These are phyloP conservation scores for Malassezia arunalokei DNA, from an alignment of 1,284 basidiomycete species.

Conservation along the genomic window DNA sequence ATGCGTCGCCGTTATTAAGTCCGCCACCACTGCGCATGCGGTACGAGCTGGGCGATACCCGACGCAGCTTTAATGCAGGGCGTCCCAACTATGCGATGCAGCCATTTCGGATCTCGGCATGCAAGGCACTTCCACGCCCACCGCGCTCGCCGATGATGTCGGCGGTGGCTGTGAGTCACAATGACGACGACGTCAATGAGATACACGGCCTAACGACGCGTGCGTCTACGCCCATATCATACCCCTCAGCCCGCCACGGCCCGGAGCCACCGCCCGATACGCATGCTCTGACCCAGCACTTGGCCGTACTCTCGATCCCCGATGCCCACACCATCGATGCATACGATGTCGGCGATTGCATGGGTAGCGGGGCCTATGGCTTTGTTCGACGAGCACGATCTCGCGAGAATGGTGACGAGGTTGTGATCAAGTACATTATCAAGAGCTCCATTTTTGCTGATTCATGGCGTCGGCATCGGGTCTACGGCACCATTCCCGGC, in stretches of 20 bases:
- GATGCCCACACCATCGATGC: slow-evolving; percentile 20
- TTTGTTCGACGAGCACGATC: slow-evolving; percentile 73
- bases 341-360: slow-evolving; percentile 33
- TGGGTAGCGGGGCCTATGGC: slow-evolving; percentile 83
- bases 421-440: slow-evolving; percentile 96
- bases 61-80: neutral
- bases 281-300: neutral
- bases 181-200: slow-evolving; percentile 6
- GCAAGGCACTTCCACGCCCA: slow-evolving; percentile 4
- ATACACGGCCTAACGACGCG: slow-evolving; percentile 12
- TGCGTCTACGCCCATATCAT: neutral
- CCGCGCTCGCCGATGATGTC: slow-evolving; percentile 4
- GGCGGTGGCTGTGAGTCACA: neutral
- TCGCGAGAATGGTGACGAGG: slow-evolving; percentile 48
- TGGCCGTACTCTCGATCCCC: neutral
- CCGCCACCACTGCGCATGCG: neutral
- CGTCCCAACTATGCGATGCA: neutral
- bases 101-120: neutral
- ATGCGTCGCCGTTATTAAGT: neutral
- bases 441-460: slow-evolving; percentile 95
- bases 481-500: slow-evolving; percentile 89
- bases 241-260: neutral
- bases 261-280: neutral
- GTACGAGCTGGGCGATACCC: neutral
- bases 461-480: slow-evolving; percentile 91